Base-by-base conservation (phyloP, 495 filamentous ascomycete species). In the Lentithecium fluviatile region DNA sequence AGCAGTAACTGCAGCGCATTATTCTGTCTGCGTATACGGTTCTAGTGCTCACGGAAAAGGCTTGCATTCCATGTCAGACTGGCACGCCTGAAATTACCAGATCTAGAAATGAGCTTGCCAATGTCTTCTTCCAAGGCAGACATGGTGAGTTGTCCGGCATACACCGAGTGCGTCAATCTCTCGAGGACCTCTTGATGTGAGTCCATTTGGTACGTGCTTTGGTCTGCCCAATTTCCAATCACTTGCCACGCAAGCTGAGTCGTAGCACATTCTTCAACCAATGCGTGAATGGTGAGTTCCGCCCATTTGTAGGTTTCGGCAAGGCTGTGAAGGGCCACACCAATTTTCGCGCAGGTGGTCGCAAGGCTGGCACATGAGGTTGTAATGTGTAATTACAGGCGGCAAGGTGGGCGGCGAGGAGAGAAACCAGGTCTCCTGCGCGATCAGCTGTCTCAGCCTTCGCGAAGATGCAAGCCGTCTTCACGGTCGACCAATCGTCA, bases 21-120 rank as follows among this genome's bases (percentile, higher is more conserved):
- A 62, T 64, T 12, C 69, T 74, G 23, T 67, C 76, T 10, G 56
- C 75, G 0, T 63, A 75, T 42, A 65, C 77, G 8, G 76, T 83
- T 34, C 62, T 77, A 21, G 73, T 73, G 54, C 69, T 78, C 0
- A 73, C 76, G 64, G 62, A 67, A 40, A 57, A 69, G 2, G 70
- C 73, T n/a, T 76, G 79, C 53, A 67, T 73, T 13, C 70, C 71
- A 40, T 52, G 56, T 7, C 13, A 64, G 4, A 8, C 10, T 46
- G 7, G 13, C n/a, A 24, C 46, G 8, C n/a, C 60, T 23, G 19
- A 42, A 50, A 42, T 8, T 3, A 2, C 21, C n/a, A 25, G 19
- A 21, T 7, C 17, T 45, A 4, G 34, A 2, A 7, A 42, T 45
- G 2, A 34, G 12, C 10, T 23, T 54, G 10, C 7, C 15, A 2